Evolutionary conservation across 176 grass and related monocot genomes (phyloP), one percentile per base, ranked within the genome.

Genomic region (Metroxylon sagu): DNA sequence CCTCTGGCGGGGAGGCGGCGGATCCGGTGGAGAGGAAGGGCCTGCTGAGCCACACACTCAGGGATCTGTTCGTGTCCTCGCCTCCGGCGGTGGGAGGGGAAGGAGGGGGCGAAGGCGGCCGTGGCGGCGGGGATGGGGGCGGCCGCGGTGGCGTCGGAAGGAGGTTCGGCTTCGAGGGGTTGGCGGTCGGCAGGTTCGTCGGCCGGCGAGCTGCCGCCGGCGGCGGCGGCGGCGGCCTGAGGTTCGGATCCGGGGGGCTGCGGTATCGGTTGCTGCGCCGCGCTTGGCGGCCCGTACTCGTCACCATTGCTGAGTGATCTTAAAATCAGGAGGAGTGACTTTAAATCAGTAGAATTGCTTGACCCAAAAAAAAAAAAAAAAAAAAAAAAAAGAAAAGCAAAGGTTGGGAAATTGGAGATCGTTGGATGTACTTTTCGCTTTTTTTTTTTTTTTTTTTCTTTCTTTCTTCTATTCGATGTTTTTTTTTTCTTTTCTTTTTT

Each of bases 61-160:
- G 80, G 59, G 85, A 88, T 83, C 85, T 88, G 80, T 83, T 88
- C 76, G 72, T 83, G 18, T 59, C 85, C 50, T 88, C 85, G 16
- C 85, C 80, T 4, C 75, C 72, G 25, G 67, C 71, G 26, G 43
- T 29, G 49, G 25, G 57, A 6, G 51, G 68, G 35, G 35, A 43
- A 43, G 35, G 2, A 43, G 35, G 35, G 8, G 35, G 35, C 5
- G 35, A 43, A 3, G 66, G 66, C 3, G 55, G 69, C 56, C 12
- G 25, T 50, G 62, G 65, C 26, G 67, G 17, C 19, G 61, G 17
- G 0, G 68, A 48, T 0, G 70, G 12, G 2, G 19, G 7, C 26
- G 59, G 14, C n/a, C 18, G 1, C 43, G 29, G 3, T 58, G 50
- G 68, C 4, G 31, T 26, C 23, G 59, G 54, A 8, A 53, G 76